Conservation (phyloP, 805 yeast species). For the Candida chauliodis region DNA sequence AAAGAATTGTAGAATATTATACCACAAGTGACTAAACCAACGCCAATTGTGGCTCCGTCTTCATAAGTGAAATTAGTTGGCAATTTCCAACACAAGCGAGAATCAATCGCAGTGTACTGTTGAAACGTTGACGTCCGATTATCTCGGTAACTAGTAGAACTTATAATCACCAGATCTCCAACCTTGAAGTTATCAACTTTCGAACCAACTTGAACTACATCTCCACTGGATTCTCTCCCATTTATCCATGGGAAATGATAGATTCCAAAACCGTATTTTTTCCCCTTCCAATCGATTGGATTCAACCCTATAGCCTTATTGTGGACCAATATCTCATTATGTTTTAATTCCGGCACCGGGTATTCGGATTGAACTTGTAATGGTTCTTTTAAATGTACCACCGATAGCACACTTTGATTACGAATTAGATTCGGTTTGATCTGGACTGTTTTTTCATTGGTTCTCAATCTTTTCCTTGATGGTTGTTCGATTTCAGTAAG, state of each 20-base stretch:
- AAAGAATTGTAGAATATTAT: constrained; percentile 20
- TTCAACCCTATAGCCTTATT: constrained; percentile 39
- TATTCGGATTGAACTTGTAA: constrained; percentile 12
- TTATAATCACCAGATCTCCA: constrained; percentile 40
- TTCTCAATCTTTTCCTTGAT: constrained; percentile 2
- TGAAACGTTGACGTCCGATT: constrained; percentile 46
- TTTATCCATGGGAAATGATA: constrained; percentile 49
- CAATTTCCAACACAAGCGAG: constrained; percentile 43
- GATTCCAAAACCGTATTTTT: constrained; percentile 43
- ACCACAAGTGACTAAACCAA: constrained; percentile 45
- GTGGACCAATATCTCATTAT: constrained; percentile 21
- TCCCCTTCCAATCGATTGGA: constrained; percentile 50
- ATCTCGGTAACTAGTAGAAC: constrained; percentile 47
- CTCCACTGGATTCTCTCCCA: constrained; percentile 46
- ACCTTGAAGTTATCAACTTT: constrained; percentile 24
- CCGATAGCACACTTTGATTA: constrained; percentile 16
- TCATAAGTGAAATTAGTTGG: constrained; percentile 32
- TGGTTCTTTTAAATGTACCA: constrained; percentile 20
- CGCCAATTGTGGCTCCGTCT: constrained; percentile 46
- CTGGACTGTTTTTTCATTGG: background rate
- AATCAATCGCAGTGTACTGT: constrained; percentile 41
- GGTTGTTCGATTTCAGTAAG: constrained; percentile 4
- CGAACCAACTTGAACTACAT: constrained; percentile 30
- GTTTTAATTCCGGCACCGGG: constrained; percentile 18
- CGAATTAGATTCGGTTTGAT: constrained; percentile 3